These are phyloP conservation scores for Pichia occidentalis DNA, from an alignment of 805 yeast species.

Conservation along the genomic window DNA sequence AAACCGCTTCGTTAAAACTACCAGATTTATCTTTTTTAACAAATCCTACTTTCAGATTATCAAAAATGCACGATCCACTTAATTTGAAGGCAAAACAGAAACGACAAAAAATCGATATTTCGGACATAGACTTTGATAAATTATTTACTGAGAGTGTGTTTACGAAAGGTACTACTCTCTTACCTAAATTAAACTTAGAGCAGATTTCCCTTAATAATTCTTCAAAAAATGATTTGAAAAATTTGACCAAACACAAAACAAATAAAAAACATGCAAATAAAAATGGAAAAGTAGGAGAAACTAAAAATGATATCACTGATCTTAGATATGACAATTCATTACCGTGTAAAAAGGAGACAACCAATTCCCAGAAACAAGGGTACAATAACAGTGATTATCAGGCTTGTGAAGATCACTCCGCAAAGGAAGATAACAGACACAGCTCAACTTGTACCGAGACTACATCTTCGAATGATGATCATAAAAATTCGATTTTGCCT, in stretches of 20 bases:
- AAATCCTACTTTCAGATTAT: slow-evolving; percentile 7
- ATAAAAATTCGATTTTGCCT: not conserved
- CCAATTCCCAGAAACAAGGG: not conserved
- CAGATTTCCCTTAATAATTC: slow-evolving; percentile 3
- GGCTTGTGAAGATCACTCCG: not conserved
- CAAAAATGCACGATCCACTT: slow-evolving; percentile 2
- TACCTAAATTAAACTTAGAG: slow-evolving; percentile 18
- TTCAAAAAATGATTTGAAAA: too few relatives aligned
- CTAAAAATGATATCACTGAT: too few relatives aligned
- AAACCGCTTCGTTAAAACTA: not conserved
- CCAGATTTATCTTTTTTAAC: slow-evolving; percentile 9
- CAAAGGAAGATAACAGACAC: not conserved
- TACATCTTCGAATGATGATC: not conserved
- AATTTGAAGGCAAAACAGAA: slow-evolving; percentile 3
- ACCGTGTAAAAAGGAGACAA: too few relatives aligned
- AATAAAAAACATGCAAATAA: not conserved
- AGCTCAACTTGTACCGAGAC: not conserved
- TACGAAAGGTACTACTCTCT: slow-evolving; percentile 16
- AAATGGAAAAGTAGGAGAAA: too few relatives aligned
- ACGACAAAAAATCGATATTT: slow-evolving; percentile 8
- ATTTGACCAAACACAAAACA: not conserved
- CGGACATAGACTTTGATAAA: slow-evolving; percentile 19
- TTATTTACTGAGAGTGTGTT: slow-evolving; percentile 25
- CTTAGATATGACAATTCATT: too few relatives aligned
- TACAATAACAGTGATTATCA: not conserved